These are phyloP conservation scores for Cercospora sesami DNA, from an alignment of 2,329 filamentous ascomycete species.

Conservation along the genomic window DNA sequence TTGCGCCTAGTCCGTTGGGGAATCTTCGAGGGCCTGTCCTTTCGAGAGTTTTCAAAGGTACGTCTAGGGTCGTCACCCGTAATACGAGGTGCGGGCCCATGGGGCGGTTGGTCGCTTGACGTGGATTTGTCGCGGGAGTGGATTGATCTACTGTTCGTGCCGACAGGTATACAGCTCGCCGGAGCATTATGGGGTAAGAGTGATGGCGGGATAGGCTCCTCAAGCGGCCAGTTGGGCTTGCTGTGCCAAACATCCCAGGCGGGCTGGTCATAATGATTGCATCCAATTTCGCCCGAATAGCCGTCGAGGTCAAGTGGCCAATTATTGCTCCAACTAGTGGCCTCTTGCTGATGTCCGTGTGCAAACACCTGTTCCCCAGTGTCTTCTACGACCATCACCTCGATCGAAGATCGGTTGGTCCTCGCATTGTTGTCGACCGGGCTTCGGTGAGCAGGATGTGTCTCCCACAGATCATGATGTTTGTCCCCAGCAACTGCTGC, in stretches of 20 bases:
- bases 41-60: not conserved
- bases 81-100: not conserved
- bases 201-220: not conserved
- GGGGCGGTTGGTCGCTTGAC: not conserved
- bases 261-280: not conserved
- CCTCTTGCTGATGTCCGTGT: not conserved
- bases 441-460: not conserved
- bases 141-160: not conserved
- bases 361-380: not conserved
- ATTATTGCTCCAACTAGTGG: not conserved
- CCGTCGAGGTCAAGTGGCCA: not conserved
- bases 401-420: not conserved
- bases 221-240: constrained; percentile 2
- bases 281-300: not conserved
- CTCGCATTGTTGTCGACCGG: not conserved
- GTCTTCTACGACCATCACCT: not conserved
- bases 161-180: not conserved
- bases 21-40: not conserved
- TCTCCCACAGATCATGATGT: not conserved
- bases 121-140: not conserved
- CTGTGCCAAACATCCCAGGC: not conserved
- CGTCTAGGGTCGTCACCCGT: not conserved
- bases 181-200: not conserved
- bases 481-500: not conserved
- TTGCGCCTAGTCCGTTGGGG: not conserved